Conservation (phyloP, 345 rosid species). For the Laguncularia racemosa region DNA sequence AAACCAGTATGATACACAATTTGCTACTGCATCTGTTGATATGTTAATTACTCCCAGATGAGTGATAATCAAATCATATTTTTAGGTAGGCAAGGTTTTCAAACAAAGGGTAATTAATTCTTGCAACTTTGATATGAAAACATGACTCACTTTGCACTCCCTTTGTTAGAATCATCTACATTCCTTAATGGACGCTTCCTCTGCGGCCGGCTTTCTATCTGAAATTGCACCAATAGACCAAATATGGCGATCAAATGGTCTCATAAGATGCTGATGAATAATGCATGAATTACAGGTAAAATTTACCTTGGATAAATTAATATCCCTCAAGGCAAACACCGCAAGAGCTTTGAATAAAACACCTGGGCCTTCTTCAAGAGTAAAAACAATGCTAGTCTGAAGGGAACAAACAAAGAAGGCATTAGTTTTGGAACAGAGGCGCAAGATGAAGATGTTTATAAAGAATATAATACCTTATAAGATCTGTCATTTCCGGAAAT, state of each 20-base stretch:
- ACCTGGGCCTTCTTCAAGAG: slow-evolving; percentile 95
- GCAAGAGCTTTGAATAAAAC: slow-evolving; percentile 83
- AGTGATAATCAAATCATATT: too few species aligned
- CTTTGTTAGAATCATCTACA: slow-evolving; percentile 76
- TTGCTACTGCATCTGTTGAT: too few species aligned
- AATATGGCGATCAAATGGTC: not conserved
- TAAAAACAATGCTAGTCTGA: slow-evolving; percentile 94
- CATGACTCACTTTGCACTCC: slow-evolving; percentile 61
- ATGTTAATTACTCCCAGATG: too few species aligned
- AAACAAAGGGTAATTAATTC: not conserved
- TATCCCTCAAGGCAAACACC: slow-evolving; percentile 79
- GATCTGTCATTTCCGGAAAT: slow-evolving; percentile 63
- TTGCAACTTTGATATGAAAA: not conserved
- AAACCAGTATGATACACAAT: too few species aligned
- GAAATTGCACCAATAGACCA: slow-evolving; percentile 14
- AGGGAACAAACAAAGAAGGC: not conserved
- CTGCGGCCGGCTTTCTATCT: slow-evolving; percentile 95
- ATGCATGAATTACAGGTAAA: not conserved
- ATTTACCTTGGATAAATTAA: slow-evolving; percentile 71
- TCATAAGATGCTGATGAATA: not conserved
- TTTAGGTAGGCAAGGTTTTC: too few species aligned
- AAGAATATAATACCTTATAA: slow-evolving; percentile 51
- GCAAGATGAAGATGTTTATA: not conserved
- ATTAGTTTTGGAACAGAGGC: not conserved
- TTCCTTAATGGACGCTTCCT: slow-evolving; percentile 63